Base-by-base conservation (phyloP, 495 filamentous ascomycete species). In the Mycothermus thermophilus region DNA sequence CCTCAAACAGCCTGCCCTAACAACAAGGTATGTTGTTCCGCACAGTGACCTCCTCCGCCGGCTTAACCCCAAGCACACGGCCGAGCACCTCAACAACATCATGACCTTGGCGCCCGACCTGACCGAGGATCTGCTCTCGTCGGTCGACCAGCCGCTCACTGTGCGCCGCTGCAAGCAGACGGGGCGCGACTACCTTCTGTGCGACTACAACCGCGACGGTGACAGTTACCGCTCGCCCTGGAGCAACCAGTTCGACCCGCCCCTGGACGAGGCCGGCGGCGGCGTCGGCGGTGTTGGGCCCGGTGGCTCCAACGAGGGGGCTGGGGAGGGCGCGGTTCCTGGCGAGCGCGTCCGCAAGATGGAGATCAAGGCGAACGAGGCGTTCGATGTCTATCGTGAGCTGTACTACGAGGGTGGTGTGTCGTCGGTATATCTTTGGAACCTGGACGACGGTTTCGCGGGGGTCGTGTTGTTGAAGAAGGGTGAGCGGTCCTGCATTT, bases 161-260 rank as follows among this genome's bases (percentile, higher is more conserved):
- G 69, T 90, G 30, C 77, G 77, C 39, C 80, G 80, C 41, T 96
- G 90, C 67, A 66, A 69, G 36, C 82, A 86, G 58, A 83, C 82
- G 36, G 84, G 81, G 42, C 80, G 87, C 35, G 90, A 96, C 63
- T 99, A 94, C 64, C 75, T 99, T 26, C 82, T 94, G 42, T 99
- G 90, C 67, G 90, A 99, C 69, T 99, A 96, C 68, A 99, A 99
- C 69, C 85, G 90, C 34, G 90, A 99, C 61, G 92, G 92, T 34
- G 90, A 95, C 59, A 86, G 79, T 62, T 93, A 93, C 68, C 80
- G 90, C 21, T 90, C 82, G 42, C 90, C 90, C 21, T 99, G 90
- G 90, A 87, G 79, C 64, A 95, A 95, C 59, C 83, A 95, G 59
- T 99, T 96, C 54, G 85, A 95, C 50, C 90, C 88, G 1, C 79